Evolutionary conservation across 805 yeast species (phyloP), one percentile per base, ranked within the genome.

Genomic region (Myxozyma lipomycoides): DNA sequence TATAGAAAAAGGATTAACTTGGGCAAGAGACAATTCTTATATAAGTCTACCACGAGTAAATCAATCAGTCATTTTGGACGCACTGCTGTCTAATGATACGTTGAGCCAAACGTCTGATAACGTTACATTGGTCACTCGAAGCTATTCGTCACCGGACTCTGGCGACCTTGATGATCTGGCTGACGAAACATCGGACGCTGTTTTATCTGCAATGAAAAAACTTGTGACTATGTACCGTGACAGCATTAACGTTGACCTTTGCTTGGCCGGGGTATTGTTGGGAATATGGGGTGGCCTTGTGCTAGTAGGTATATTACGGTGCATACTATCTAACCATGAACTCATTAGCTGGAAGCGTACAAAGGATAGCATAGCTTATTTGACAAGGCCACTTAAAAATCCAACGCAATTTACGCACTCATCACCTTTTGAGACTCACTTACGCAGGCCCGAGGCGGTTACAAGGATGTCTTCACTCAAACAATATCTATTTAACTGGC

Each of bases 1-100:
- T 21, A 71, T 88, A 2, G 85, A 85, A 56, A 63, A 77, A 26
- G 98, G 95, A 0, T 67, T 90, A 48, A 76, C 82, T 1, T 93
- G 97, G 97, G 70, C 89, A 1, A 73, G 83, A 59, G 70, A 82
- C 32, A 72, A 85, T 55, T 73, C 89, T 2, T 72, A 78, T 15
- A 67, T 89, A 1, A 57, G 70, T 0, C 63, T 87, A 1, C 95
- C 95, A 0, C 60, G 72, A 38, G 66, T 82, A 15, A 71, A 70
- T 42, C 65, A 64, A 9, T 53, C 38, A 10, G 6, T 35, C 19
- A 7, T 35, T 6, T 17, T 35, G 38, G 6, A 6, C 6, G 38
- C 38, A n/a, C 18, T 35, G 6, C 12, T 15, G n/a, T 35, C 38
- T 12, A 10, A 15, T 6, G 6, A 10, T 35, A n/a, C 19, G 12